phyloP scores from a whole-genome alignment of 2,329 filamentous ascomycete species.

The Boeremia exigua region DNA sequence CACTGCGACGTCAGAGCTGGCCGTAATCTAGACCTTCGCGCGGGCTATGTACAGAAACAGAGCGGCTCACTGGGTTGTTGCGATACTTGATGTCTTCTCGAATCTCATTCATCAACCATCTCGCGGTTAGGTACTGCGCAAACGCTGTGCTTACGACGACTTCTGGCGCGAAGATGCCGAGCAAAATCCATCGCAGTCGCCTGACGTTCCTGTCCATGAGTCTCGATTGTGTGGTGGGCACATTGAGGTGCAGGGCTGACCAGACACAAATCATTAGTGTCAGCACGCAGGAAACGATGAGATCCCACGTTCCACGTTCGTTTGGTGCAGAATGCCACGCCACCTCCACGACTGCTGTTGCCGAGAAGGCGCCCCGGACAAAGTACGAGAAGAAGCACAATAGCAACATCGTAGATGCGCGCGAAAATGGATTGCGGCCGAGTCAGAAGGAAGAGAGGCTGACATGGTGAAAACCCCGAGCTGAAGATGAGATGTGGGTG shows the following conservation, averaged over 20 bases:
- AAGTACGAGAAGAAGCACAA: conserved; percentile 12
- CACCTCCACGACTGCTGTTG: conserved; percentile 10
- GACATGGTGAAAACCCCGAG: neutral
- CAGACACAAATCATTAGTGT: conserved; percentile 32
- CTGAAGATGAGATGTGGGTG: neutral
- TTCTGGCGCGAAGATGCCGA: conserved; percentile 35
- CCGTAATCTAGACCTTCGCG: neutral
- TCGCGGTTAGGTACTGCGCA: conserved; percentile 30
- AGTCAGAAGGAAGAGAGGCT: neutral
- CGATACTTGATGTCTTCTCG: conserved; percentile 22
- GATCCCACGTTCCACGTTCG: conserved; percentile 25
- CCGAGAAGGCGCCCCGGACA: conserved; percentile 7
- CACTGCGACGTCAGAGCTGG: neutral
- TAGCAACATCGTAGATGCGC: conserved; percentile 5
- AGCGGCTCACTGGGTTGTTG: conserved; percentile 5
- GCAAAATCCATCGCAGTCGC: conserved; percentile 24
- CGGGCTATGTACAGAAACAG: neutral
- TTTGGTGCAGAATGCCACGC: conserved; percentile 31
- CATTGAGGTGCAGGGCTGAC: conserved; percentile 35
- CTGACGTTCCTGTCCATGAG: conserved; percentile 22
- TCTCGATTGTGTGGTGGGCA: conserved; percentile 23
- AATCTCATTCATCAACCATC: conserved; percentile 27
- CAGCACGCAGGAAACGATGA: conserved; percentile 28
- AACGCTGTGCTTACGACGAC: conserved; percentile 34
- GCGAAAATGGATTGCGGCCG: neutral